These are phyloP conservation scores for Ampelocalamus luodianensis DNA, from an alignment of 176 grass and related monocot genomes.

Conservation along the genomic window DNA sequence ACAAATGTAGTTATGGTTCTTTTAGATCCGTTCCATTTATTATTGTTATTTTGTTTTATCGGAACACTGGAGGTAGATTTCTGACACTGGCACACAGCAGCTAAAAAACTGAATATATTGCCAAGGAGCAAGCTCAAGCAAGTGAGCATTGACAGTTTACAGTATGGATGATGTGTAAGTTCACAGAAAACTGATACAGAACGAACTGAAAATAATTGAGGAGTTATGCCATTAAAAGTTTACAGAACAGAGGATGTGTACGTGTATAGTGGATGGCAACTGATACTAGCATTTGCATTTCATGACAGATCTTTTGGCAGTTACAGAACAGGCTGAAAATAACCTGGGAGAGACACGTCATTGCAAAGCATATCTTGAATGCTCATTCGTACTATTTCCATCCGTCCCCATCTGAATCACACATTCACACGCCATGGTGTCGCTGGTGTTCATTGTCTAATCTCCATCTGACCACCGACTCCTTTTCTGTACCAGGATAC, in stretches of 20 bases:
- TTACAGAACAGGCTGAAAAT: background rate
- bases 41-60: background rate
- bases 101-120: background rate
- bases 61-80: background rate
- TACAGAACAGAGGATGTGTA: background rate
- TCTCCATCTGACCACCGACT: no score
- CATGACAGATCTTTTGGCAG: background rate
- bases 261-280: background rate
- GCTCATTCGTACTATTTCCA: no score
- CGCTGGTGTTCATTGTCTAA: no score
- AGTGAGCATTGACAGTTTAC: background rate
- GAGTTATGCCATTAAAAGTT: background rate
- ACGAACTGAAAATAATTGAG: background rate
- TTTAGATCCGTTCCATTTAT: no score
- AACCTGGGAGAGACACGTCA: no score
- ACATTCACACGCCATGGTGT: no score
- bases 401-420: no score
- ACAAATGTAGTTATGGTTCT: no score
- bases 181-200: background rate
- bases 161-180: background rate
- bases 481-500: no score
- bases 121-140: background rate
- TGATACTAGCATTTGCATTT: background rate
- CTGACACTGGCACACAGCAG: background rate
- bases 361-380: no score